Conservation (phyloP, 2,329 filamentous ascomycete genomes). For the Cladosporium sp. region DNA sequence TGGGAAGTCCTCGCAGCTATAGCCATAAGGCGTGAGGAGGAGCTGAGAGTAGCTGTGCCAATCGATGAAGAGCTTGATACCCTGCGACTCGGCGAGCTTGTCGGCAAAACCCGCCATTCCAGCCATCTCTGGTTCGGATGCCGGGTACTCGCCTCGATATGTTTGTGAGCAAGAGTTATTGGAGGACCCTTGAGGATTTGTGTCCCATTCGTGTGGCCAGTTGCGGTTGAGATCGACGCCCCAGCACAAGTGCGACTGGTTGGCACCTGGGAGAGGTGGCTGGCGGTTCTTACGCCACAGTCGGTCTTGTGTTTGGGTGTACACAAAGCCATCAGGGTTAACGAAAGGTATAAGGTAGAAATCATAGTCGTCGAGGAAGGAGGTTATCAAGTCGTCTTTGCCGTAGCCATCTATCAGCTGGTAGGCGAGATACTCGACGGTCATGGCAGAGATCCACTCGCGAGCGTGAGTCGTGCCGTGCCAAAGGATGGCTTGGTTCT, state of each 20-base stretch:
- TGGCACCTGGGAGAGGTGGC: slow-evolving; percentile 20
- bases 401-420: slow-evolving; percentile 22
- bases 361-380: slow-evolving; percentile 21
- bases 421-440: slow-evolving; percentile 24
- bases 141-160: slow-evolving; percentile 35
- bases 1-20: slow-evolving; percentile 49
- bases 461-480: slow-evolving; percentile 21
- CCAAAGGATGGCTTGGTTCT: slow-evolving; percentile 22
- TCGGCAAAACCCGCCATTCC: slow-evolving; percentile 12
- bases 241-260: slow-evolving; percentile 37
- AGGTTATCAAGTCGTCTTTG: slow-evolving; percentile 14
- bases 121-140: slow-evolving; percentile 48
- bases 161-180: slow-evolving; percentile 49
- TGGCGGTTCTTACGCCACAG: slow-evolving; percentile 62
- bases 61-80: slow-evolving; percentile 58
- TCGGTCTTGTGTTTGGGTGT: slow-evolving; percentile 53
- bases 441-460: slow-evolving; percentile 27
- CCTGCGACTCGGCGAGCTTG: slow-evolving; percentile 8
- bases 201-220: slow-evolving; percentile 48
- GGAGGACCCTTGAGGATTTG: slow-evolving; percentile 41
- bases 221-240: slow-evolving; percentile 57
- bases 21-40: slow-evolving; percentile 57
- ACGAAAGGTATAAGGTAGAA: slow-evolving; percentile 24
- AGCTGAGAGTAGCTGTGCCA: slow-evolving; percentile 61
- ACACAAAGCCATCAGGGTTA: slow-evolving; percentile 48